Evolutionary conservation across 805 yeast species (phyloP).

Genomic region (Starmerella asiatica): DNA sequence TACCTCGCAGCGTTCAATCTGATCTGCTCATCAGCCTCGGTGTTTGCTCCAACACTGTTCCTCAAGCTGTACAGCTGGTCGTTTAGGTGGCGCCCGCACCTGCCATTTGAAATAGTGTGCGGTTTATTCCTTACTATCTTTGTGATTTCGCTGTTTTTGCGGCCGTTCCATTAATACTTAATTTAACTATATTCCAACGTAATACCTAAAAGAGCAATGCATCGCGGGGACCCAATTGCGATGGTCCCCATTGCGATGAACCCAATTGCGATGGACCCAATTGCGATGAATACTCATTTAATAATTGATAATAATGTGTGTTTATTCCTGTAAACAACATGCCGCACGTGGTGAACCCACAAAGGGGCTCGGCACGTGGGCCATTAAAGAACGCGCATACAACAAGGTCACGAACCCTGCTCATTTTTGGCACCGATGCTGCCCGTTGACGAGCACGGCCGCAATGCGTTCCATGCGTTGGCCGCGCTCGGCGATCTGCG

Average conservation of each 20-base stretch:
- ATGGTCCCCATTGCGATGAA: too few species aligned
- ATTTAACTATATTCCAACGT: too few species aligned
- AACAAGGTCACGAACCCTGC: too few species aligned
- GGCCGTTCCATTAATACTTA: constrained; percentile 4
- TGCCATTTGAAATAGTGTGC: constrained; percentile 17
- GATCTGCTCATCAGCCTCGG: constrained; percentile 8
- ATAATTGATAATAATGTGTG: too few species aligned
- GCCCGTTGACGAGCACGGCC: constrained; percentile 11
- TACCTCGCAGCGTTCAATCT: constrained; percentile 23
- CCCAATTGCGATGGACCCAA: too few species aligned
- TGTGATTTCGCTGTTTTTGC: constrained; percentile 8
- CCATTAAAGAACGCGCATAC: constrained; percentile 8
- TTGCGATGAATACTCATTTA: too few species aligned
- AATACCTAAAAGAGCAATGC: too few species aligned
- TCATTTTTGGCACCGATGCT: too few species aligned
- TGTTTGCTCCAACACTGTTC: constrained; percentile 17
- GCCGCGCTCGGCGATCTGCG: constrained; percentile 17
- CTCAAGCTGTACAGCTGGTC: constrained; percentile 19
- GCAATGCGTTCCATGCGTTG: constrained; percentile 20
- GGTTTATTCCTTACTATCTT: constrained; percentile 10
- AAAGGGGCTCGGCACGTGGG: background rate
- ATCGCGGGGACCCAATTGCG: too few species aligned
- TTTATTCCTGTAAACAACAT: background rate
- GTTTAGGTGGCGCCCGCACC: constrained; percentile 13
- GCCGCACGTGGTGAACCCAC: background rate